Conservation (phyloP, 2,329 filamentous ascomycete genomes). For the Trichoderma afroharzianum region DNA sequence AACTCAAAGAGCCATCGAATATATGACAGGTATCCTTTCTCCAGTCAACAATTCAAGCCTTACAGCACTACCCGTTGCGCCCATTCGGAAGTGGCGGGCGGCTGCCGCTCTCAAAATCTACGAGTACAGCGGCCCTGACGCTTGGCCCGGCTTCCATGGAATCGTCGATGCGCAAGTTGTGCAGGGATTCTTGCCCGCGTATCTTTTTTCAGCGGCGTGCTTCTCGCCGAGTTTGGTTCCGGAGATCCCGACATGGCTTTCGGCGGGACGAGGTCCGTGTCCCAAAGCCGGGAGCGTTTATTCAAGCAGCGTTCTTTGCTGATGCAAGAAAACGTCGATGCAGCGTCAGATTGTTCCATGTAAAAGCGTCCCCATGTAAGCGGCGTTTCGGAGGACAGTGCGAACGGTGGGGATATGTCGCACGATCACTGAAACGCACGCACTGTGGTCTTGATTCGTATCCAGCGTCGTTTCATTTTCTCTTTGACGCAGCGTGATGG, state of each 20-base stretch:
- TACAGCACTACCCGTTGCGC: not conserved
- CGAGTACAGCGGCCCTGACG: not conserved
- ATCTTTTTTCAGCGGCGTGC: not conserved
- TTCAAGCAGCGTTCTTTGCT: not conserved
- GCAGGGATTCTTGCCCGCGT: not conserved
- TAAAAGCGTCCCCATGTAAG: not conserved
- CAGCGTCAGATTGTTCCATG: not conserved
- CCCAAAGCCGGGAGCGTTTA: not conserved
- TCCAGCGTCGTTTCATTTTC: not conserved
- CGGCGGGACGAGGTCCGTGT: not conserved
- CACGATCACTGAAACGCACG: not conserved
- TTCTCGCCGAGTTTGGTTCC: not conserved
- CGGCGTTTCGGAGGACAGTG: not conserved
- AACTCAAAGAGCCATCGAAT: not conserved
- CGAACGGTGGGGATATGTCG: not conserved
- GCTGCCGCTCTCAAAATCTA: not conserved
- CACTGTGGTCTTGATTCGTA: not conserved
- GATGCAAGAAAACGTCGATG: conserved; percentile 3
- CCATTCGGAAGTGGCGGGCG: conserved; percentile 10
- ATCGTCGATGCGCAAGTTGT: not conserved
- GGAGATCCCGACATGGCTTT: not conserved
- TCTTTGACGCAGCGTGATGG: not conserved
- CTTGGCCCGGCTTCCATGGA: conserved; percentile 7
- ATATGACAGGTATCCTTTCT: not conserved
- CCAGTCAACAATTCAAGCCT: not conserved